Evolutionary conservation across 345 rosid species (phyloP).

Genomic region (Noccaea bulbosa): DNA sequence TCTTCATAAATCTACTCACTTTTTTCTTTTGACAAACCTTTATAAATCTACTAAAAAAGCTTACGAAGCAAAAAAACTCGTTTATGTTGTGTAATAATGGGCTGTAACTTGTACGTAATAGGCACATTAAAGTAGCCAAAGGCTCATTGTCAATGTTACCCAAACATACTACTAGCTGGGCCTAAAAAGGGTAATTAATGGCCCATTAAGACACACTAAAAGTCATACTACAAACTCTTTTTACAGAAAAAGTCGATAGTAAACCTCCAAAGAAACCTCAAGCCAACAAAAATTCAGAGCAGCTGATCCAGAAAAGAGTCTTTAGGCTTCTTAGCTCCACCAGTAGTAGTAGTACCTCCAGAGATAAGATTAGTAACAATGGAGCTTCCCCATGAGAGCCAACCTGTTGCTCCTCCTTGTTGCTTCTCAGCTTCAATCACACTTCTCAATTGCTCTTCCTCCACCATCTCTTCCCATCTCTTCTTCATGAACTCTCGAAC

Average conservation of each 20-base stretch:
- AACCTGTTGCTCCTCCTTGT: slow-evolving; percentile 61
- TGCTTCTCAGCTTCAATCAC: slow-evolving; percentile 57
- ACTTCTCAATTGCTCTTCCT: slow-evolving; percentile 67
- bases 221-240: too few relatives aligned
- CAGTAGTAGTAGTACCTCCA: slow-evolving; percentile 43
- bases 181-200: not conserved
- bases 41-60: too few relatives aligned
- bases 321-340: slow-evolving; percentile 34
- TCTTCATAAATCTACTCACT: not conserved
- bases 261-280: not conserved
- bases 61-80: too few relatives aligned
- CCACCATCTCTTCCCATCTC: slow-evolving; percentile 71
- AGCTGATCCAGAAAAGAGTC: slow-evolving; percentile 38
- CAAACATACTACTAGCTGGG: not conserved
- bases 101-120: too few relatives aligned
- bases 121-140: not conserved
- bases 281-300: slow-evolving; percentile 18
- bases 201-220: not conserved
- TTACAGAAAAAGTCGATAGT: too few relatives aligned
- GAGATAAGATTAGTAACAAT: slow-evolving; percentile 54
- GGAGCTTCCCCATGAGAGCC: slow-evolving; percentile 81
- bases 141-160: too few relatives aligned
- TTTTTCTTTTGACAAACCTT: too few relatives aligned
- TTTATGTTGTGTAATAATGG: too few relatives aligned
- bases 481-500: slow-evolving; percentile 71